Conservation (phyloP, 805 yeast species). For the Teunomyces funiuensis region DNA sequence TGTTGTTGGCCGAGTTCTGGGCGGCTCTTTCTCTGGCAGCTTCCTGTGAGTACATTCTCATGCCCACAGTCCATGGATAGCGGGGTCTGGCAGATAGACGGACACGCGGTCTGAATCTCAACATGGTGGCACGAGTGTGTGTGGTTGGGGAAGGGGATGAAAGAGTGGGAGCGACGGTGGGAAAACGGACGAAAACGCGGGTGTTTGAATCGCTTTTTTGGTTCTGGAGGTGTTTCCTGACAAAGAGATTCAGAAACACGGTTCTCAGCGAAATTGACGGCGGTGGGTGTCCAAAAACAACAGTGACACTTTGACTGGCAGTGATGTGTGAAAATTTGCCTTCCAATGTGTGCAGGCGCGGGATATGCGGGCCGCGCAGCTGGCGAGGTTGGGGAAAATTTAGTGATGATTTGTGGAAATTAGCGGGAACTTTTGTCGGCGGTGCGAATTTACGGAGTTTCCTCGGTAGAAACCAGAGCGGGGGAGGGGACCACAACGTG, state of each 20-base stretch:
- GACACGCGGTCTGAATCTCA: slow-evolving; percentile 5
- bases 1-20: neutral
- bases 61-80: slow-evolving; percentile 3
- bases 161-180: neutral
- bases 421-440: too few relatives aligned
- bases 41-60: slow-evolving; percentile 5
- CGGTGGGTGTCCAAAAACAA: neutral
- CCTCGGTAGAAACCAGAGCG: too few relatives aligned
- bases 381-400: neutral
- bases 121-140: neutral
- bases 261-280: neutral
- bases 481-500: too few relatives aligned
- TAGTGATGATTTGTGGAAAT: neutral
- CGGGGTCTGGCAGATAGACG: neutral
- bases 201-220: neutral
- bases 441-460: too few relatives aligned
- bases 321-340: neutral
- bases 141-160: neutral
- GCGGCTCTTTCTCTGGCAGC: slow-evolving; percentile 1
- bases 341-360: neutral
- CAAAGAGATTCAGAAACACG: slow-evolving; percentile 2
- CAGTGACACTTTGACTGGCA: neutral
- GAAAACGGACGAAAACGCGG: neutral
- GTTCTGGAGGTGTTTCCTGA: slow-evolving; percentile 3
- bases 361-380: neutral